phyloP scores from a whole-genome alignment of 1,284 basidiomycete species.

The Ganoderma sp. region DNA sequence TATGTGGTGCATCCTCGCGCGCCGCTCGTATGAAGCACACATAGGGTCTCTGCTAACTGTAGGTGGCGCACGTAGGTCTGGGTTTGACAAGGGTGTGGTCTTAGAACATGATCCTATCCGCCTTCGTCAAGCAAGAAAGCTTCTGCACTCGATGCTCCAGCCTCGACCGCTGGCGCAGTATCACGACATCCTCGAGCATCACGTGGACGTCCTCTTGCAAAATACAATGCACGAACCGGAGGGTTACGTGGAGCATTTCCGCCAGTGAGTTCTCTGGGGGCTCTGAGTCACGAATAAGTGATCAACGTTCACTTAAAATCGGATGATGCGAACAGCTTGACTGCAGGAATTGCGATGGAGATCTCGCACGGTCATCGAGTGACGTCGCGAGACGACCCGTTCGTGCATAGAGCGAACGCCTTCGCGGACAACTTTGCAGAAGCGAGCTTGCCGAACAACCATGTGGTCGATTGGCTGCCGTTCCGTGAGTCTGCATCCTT shows the following conservation, averaged over 20 bases:
- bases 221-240: conserved; percentile 19
- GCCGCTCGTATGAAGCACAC: neutral
- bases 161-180: conserved; percentile 19
- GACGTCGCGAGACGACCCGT: conserved; percentile 30
- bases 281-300: no score
- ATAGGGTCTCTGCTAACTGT: neutral
- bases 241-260: conserved; percentile 23
- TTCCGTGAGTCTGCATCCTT: conserved; percentile 34
- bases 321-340: conserved; percentile 10
- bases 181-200: conserved; percentile 9
- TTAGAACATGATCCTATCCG: conserved; percentile 23
- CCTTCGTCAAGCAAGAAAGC: conserved; percentile 20
- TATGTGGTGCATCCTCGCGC: neutral
- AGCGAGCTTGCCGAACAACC: conserved; percentile 35
- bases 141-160: conserved; percentile 21
- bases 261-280: conserved; percentile 9
- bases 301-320: no score
- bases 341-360: conserved; percentile 24
- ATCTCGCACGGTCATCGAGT: conserved; percentile 29
- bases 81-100: conserved; percentile 28
- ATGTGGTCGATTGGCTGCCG: conserved; percentile 40
- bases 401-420: conserved; percentile 31
- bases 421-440: conserved; percentile 31
- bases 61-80: conserved; percentile 11
- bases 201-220: conserved; percentile 18